phyloP scores from a whole-genome alignment of 2,329 filamentous ascomycete genomes.

The Sporothrix mexicana region DNA sequence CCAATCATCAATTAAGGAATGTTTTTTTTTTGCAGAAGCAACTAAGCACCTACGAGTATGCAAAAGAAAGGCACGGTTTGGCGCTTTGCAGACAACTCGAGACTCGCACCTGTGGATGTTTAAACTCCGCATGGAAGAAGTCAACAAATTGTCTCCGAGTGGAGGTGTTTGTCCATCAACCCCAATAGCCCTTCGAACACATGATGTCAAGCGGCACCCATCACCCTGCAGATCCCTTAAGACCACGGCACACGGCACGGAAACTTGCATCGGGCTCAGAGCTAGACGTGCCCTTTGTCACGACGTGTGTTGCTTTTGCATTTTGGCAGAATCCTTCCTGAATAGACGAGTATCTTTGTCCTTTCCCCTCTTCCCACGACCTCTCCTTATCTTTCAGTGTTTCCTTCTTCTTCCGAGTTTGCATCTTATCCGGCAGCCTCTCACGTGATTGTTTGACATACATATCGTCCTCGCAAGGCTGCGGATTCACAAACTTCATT shows the following conservation, averaged over 20 bases:
- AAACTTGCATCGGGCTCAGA: not conserved
- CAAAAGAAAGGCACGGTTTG: slow-evolving; percentile 2
- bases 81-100: not conserved
- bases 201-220: not conserved
- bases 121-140: not conserved
- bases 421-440: not conserved
- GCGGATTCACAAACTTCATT: no score
- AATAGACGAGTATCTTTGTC: not conserved
- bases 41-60: not conserved
- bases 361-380: not conserved
- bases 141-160: not conserved
- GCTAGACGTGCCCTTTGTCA: not conserved
- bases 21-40: not conserved
- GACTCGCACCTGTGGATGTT: not conserved
- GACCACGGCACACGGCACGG: not conserved
- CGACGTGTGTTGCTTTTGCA: not conserved
- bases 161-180: not conserved
- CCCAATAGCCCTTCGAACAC: no score
- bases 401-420: not conserved
- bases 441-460: not conserved
- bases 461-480: not conserved
- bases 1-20: not conserved
- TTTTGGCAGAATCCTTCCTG: slow-evolving; percentile 23
- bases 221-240: not conserved
- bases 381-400: not conserved